phyloP scores from a whole-genome alignment of 164 flowering plant species.

The Magnolia changhungtana region DNA sequence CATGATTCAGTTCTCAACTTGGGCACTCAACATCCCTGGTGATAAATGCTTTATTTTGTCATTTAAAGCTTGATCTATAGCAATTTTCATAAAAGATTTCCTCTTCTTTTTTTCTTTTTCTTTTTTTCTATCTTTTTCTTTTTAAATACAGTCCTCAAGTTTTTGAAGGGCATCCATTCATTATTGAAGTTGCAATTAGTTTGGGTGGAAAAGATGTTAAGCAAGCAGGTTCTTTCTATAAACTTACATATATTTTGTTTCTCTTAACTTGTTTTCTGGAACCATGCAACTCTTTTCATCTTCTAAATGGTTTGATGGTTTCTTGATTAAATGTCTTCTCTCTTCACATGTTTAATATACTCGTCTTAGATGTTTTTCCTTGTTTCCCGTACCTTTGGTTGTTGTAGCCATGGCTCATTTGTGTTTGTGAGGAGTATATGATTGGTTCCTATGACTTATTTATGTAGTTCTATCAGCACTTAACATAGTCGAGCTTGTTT shows the following conservation, averaged over 20 bases:
- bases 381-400: not conserved
- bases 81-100: not conserved
- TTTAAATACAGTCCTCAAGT: conserved; percentile 69
- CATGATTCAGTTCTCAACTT: not conserved
- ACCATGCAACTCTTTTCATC: not conserved
- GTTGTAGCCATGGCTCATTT: not conserved
- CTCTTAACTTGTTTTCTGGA: not conserved
- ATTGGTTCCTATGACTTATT: not conserved
- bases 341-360: not conserved
- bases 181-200: conserved; percentile 97
- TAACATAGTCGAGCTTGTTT: not conserved
- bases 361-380: not conserved
- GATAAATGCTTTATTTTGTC: too few relatives aligned
- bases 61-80: not conserved
- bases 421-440: not conserved
- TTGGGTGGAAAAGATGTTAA: conserved; percentile 98
- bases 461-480: not conserved
- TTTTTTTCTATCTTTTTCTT: too few relatives aligned
- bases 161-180: conserved; percentile 97
- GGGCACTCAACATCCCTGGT: not conserved
- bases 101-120: conserved; percentile 1
- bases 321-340: not conserved
- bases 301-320: not conserved
- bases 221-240: conserved; percentile 47
- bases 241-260: not conserved